A percentile compares a stretch with the other conserved stretches of the same genome.
Conservation (phyloP, 345 rosid genomes). For the Rhizophora mangle region DNA sequence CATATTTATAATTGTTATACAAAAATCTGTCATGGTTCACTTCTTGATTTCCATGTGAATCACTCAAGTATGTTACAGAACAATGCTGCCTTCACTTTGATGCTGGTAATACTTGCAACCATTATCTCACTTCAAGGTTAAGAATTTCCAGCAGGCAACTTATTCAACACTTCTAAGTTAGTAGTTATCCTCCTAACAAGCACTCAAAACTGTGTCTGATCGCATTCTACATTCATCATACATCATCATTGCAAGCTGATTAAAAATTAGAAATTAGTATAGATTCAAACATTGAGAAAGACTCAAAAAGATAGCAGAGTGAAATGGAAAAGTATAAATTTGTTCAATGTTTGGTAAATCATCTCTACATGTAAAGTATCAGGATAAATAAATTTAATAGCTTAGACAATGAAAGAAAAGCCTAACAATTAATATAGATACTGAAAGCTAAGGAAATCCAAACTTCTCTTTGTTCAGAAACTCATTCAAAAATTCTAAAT, state of each 20-base stretch:
- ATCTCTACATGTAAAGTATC: slow-evolving; percentile 2
- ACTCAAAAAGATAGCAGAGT: not conserved
- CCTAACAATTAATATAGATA: slow-evolving; percentile 22
- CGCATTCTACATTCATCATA: slow-evolving; percentile 33
- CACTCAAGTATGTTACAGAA: no score
- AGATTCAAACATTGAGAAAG: not conserved
- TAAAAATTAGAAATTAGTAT: slow-evolving; percentile 23
- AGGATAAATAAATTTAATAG: not conserved
- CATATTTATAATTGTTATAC: no score
- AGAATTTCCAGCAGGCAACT: slow-evolving; percentile 6
- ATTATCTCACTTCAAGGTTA: no score
- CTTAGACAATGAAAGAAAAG: not conserved
- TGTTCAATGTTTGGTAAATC: slow-evolving; percentile 12
- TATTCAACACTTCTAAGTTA: slow-evolving; percentile 10
- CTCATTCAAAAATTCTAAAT: slow-evolving; percentile 34
- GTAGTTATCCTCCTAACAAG: slow-evolving; percentile 11
- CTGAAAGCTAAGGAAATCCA: slow-evolving; percentile 19
- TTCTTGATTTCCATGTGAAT: no score
- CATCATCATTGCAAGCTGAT: slow-evolving; percentile 49
- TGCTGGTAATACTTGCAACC: no score
- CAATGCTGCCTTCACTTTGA: no score
- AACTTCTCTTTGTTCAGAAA: slow-evolving; percentile 24
- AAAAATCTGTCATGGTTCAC: no score
- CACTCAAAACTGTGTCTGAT: slow-evolving; percentile 11
- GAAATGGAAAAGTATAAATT: slow-evolving; percentile 3